Evolutionary conservation across 1,284 basidiomycete genomes (phyloP).

Genomic region (Ganoderma sinense): DNA sequence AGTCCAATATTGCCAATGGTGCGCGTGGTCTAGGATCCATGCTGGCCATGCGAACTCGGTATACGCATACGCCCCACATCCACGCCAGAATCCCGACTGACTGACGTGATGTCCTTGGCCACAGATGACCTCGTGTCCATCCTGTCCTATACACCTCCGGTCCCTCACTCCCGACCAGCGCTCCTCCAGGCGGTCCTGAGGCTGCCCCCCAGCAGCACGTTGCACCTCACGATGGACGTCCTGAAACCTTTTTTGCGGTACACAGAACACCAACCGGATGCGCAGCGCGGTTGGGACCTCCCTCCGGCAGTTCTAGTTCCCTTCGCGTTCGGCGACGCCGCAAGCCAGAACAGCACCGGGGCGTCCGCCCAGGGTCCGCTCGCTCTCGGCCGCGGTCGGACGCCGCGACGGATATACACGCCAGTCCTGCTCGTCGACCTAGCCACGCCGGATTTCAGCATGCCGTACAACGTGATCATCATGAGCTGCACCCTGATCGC

Average conservation of each 20-base stretch:
- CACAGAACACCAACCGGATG: slow-evolving; percentile 95
- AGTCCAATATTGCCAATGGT: slow-evolving; percentile 31
- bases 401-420: slow-evolving; percentile 73
- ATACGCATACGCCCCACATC: slow-evolving; percentile 11
- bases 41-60: background rate
- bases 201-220: slow-evolving; percentile 71
- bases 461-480: slow-evolving; percentile 99
- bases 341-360: slow-evolving; percentile 6
- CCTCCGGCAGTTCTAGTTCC: slow-evolving; percentile 82
- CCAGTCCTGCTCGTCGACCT: slow-evolving; percentile 86
- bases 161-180: slow-evolving; percentile 76
- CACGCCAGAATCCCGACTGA: slow-evolving; percentile 3
- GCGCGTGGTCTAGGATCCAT: background rate
- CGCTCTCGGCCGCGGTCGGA: slow-evolving; percentile 4
- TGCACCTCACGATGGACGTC: slow-evolving; percentile 79
- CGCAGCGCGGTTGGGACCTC: slow-evolving; percentile 93
- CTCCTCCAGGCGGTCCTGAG: slow-evolving; percentile 77
- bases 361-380: background rate
- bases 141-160: slow-evolving; percentile 73
- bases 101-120: slow-evolving; percentile 20
- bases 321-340: slow-evolving; percentile 35
- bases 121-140: slow-evolving; percentile 66
- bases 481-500: slow-evolving; percentile 92
- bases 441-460: slow-evolving; percentile 97
- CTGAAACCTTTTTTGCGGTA: slow-evolving; percentile 91